Percentiles rank a stretch among this genome's conserved stretches.
These are phyloP conservation scores for Brassica juncea DNA, from an alignment of 345 rosid genomes.

Conservation along the genomic window DNA sequence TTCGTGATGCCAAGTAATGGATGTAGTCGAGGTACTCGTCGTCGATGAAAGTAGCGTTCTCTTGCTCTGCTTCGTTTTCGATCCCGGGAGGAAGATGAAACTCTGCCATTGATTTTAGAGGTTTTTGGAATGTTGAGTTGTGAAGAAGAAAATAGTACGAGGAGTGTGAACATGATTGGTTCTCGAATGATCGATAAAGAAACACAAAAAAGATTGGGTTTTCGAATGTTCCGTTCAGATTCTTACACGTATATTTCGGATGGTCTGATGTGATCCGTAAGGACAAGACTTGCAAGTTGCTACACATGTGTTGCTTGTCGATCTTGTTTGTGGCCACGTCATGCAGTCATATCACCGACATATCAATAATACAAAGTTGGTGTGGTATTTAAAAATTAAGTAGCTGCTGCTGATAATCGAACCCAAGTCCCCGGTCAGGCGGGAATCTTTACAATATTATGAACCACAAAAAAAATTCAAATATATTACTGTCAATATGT, in stretches of 20 bases:
- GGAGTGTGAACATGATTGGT: constrained; percentile 4
- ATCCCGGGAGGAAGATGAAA: constrained; percentile 23
- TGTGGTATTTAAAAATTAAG: neutral
- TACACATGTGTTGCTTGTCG: constrained; percentile 9
- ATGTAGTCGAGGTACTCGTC: constrained; percentile 22
- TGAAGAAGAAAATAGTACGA: neutral
- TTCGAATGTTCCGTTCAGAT: neutral
- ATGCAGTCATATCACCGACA: constrained; percentile 3
- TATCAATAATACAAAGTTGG: neutral
- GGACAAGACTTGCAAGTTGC: constrained; percentile 2
- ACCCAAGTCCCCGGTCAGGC: neutral
- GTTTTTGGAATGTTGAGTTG: neutral
- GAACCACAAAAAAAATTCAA: neutral
- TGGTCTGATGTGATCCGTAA: neutral
- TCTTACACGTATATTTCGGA: neutral
- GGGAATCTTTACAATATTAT: neutral
- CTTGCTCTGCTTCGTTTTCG: neutral
- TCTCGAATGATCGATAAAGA: neutral
- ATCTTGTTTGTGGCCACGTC: neutral
- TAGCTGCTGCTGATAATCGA: neutral
- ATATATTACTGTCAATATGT: neutral
- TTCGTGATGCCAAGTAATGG: constrained; percentile 25
- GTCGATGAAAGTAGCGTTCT: neutral
- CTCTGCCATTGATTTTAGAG: constrained; percentile 19
- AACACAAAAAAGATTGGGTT: neutral